Conservation (phyloP, 345 rosid species). For the Citrus reticulata region DNA sequence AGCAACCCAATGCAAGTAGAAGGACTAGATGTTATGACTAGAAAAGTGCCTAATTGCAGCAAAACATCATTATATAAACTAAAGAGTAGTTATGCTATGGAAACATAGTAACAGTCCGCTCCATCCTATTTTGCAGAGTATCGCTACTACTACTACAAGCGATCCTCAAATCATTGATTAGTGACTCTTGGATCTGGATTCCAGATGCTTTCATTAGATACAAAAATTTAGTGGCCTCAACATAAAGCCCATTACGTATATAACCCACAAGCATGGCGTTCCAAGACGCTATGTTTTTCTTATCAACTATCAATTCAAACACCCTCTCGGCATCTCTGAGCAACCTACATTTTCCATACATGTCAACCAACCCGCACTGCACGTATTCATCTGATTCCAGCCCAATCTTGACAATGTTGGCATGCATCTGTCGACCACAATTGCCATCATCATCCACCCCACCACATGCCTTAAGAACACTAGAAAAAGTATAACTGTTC, state of each 20-base stretch:
- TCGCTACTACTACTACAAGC: slow-evolving; percentile 28
- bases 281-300: slow-evolving; percentile 37
- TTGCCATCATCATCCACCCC: slow-evolving; percentile 41
- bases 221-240: slow-evolving; percentile 60
- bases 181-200: slow-evolving; percentile 31
- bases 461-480: slow-evolving; percentile 52
- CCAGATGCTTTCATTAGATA: slow-evolving; percentile 62
- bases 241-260: slow-evolving; percentile 39
- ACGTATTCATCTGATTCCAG: slow-evolving; percentile 40
- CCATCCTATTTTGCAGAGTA: neutral
- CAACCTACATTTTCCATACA: slow-evolving; percentile 57
- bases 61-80: neutral
- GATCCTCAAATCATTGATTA: slow-evolving; percentile 32
- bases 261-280: slow-evolving; percentile 55
- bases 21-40: neutral
- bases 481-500: slow-evolving; percentile 38
- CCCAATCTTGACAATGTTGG: slow-evolving; percentile 49
- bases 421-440: slow-evolving; percentile 56
- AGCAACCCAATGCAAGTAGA: neutral
- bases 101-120: neutral
- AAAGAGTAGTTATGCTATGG: neutral
- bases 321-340: slow-evolving; percentile 45
- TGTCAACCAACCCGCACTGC: slow-evolving; percentile 49
- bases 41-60: neutral
- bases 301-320: slow-evolving; percentile 28